Percentiles rank a stretch among this genome's conserved stretches.
These are phyloP conservation scores for Trichoderma sp. DNA, from an alignment of 2,329 filamentous ascomycete genomes.

Conservation along the genomic window DNA sequence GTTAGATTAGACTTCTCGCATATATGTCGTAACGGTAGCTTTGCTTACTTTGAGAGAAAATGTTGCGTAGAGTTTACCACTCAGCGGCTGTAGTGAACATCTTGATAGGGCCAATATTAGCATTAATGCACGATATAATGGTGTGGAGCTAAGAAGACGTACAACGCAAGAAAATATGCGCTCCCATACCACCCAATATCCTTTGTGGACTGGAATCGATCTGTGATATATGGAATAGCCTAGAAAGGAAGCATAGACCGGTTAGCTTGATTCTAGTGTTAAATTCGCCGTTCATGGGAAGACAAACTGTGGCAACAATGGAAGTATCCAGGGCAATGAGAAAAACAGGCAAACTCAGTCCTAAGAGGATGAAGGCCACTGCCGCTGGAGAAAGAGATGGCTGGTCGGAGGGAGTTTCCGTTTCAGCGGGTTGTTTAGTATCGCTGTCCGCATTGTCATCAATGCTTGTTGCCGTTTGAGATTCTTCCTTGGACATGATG, in stretches of 20 bases:
- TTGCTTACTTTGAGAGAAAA: not conserved
- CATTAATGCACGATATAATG: not conserved
- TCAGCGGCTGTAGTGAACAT: not conserved
- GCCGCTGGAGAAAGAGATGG: not conserved
- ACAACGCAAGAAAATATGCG: not conserved
- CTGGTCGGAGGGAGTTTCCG: not conserved
- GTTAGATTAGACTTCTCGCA: not conserved
- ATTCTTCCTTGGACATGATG: not conserved
- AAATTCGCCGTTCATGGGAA: not conserved
- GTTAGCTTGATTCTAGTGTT: not conserved
- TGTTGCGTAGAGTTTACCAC: not conserved
- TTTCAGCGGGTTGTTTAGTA: not conserved
- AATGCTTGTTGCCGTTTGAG: not conserved
- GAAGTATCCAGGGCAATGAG: not conserved
- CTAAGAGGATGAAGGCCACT: not conserved
- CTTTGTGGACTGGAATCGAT: not conserved
- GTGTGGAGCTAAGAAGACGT: not conserved
- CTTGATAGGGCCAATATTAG: not conserved
- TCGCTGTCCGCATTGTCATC: not conserved
- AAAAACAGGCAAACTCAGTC: not conserved
- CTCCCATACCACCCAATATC: not conserved
- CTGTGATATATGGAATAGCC: not conserved
- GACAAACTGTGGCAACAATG: not conserved
- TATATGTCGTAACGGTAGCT: not conserved
- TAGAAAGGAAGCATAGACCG: not conserved